These are phyloP conservation scores for Oleoguttula mirabilis DNA, from an alignment of 495 filamentous ascomycete species.

Conservation along the genomic window DNA sequence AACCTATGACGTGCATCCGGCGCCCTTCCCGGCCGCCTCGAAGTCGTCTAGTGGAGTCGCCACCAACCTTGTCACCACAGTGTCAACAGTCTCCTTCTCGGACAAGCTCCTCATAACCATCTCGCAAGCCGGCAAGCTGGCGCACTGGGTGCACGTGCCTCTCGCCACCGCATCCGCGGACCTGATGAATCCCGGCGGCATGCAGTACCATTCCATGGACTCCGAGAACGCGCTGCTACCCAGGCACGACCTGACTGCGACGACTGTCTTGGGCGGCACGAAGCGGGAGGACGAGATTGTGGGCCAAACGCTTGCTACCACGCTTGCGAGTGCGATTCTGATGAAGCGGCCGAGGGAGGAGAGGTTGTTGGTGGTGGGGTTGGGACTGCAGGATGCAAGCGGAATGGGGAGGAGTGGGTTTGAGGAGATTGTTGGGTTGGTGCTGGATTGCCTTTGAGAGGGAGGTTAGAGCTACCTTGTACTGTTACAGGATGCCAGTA, in stretches of 20 bases:
- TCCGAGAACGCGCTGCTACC: constrained; percentile 56
- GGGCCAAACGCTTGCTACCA: constrained; percentile 77
- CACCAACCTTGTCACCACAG: constrained; percentile 57
- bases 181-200: constrained; percentile 42
- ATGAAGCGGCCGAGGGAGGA: constrained; percentile 62
- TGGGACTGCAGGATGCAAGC: constrained; percentile 58
- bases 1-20: constrained; percentile 4
- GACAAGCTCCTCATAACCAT: constrained; percentile 91
- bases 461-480: too few species aligned
- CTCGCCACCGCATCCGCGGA: constrained; percentile 47
- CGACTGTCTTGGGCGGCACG: constrained; percentile 76
- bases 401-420: constrained; percentile 55
- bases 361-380: constrained; percentile 66
- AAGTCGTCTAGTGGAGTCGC: constrained; percentile 54
- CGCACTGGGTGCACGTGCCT: constrained; percentile 94
- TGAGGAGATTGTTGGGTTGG: constrained; percentile 70
- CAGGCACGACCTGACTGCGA: constrained; percentile 68
- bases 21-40: constrained; percentile 62
- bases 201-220: constrained; percentile 28
- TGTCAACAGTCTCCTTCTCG: constrained; percentile 58
- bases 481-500: too few species aligned
- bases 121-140: constrained; percentile 52
- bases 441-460: constrained; percentile 38
- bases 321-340: constrained; percentile 69
- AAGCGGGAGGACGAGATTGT: constrained; percentile 66